Conservation (phyloP, 2,329 filamentous ascomycete species). For the Scedosporium minutisporum region DNA sequence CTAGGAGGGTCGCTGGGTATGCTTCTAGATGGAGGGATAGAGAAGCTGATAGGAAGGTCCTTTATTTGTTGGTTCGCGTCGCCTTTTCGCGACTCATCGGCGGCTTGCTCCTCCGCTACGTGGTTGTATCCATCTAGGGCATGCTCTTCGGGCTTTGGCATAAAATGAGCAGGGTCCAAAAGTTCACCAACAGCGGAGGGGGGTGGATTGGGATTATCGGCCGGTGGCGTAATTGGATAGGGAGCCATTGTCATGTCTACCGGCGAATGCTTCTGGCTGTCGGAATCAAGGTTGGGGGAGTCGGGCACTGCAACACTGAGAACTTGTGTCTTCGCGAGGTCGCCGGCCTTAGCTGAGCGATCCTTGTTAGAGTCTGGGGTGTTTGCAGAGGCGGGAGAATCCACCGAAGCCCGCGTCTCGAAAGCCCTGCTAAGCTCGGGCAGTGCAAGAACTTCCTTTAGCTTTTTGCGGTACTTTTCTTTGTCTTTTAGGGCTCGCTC, state of each 20-base stretch:
- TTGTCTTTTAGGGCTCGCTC: slow-evolving; percentile 89
- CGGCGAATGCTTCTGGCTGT: slow-evolving; percentile 45
- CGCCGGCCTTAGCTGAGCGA: neutral
- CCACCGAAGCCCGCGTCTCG: neutral
- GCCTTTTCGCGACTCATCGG: slow-evolving; percentile 34
- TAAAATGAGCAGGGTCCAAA: slow-evolving; percentile 45
- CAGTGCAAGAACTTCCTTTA: slow-evolving; percentile 60
- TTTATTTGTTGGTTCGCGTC: slow-evolving; percentile 30
- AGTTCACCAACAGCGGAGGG: slow-evolving; percentile 39
- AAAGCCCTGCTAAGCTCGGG: slow-evolving; percentile 11
- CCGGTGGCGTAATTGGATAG: slow-evolving; percentile 56
- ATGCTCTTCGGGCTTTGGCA: slow-evolving; percentile 53
- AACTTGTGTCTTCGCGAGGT: neutral
- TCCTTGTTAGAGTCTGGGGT: neutral
- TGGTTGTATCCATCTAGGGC: slow-evolving; percentile 47
- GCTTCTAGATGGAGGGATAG: slow-evolving; percentile 46
- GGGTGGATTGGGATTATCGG: slow-evolving; percentile 33
- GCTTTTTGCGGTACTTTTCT: slow-evolving; percentile 81
- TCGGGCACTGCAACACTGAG: slow-evolving; percentile 19
- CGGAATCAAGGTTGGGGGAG: slow-evolving; percentile 41
- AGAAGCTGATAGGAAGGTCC: slow-evolving; percentile 40
- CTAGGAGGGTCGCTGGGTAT: slow-evolving; percentile 42
- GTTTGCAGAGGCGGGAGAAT: neutral
- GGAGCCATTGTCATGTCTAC: slow-evolving; percentile 49
- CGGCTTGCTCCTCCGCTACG: slow-evolving; percentile 38